A percentile compares a stretch with the other conserved stretches of the same genome.
These are phyloP conservation scores for Dacryopinax primogenitus DNA, from an alignment of 768 basidiomycete species.

Conservation along the genomic window DNA sequence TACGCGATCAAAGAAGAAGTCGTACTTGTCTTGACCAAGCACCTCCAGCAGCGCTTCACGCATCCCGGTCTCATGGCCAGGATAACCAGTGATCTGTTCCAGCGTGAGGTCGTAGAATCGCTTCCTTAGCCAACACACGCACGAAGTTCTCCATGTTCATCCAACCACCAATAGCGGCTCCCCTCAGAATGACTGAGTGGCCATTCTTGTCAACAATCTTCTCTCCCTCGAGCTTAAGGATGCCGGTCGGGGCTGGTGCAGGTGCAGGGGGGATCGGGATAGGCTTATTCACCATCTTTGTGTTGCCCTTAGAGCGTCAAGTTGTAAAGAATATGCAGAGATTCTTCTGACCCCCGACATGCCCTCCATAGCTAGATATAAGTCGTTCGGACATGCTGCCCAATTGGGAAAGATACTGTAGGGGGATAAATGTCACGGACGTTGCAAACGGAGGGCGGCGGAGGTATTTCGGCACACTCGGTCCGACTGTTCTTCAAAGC, in stretches of 20 bases:
- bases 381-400: neutral
- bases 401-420: constrained; percentile 1
- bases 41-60: constrained; percentile 53
- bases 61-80: constrained; percentile 70
- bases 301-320: neutral
- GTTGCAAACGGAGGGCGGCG: neutral
- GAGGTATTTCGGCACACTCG: neutral
- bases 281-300: constrained; percentile 3
- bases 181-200: constrained; percentile 48
- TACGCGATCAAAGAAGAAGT: constrained; percentile 77
- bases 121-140: too few species aligned
- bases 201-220: constrained; percentile 47
- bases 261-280: neutral
- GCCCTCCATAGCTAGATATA: neutral
- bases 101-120: too few species aligned
- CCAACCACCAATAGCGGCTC: constrained; percentile 74
- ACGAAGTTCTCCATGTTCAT: constrained; percentile 55
- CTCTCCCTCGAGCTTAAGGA: constrained; percentile 36
- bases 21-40: constrained; percentile 48
- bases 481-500: neutral
- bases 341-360: neutral
- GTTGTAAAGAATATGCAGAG: neutral
- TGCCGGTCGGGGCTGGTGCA: constrained; percentile 1
- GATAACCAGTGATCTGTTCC: constrained; percentile 55
- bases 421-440: neutral